These are phyloP conservation scores for Neophaeococcomyces mojaviensis DNA, from an alignment of 2,329 filamentous ascomycete species.

Conservation along the genomic window DNA sequence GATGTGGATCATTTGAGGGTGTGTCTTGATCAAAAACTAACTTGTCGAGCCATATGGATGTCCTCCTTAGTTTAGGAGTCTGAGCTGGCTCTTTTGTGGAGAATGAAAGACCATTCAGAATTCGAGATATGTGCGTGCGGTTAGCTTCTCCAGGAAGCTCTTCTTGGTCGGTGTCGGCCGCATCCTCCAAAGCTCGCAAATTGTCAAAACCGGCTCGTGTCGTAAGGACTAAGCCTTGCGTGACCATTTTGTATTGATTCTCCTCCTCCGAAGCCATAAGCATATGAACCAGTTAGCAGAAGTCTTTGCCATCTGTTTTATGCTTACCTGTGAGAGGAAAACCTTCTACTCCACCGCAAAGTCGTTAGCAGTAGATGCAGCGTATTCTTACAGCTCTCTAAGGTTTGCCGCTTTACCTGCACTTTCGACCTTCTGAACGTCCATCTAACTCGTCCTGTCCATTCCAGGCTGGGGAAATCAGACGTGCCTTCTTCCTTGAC, in stretches of 20 bases:
- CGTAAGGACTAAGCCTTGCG: slow-evolving; percentile 5
- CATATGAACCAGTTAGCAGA: not conserved
- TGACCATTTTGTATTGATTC: slow-evolving; percentile 5
- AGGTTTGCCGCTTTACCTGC: slow-evolving; percentile 5
- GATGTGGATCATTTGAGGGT: not conserved
- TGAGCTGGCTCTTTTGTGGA: not conserved
- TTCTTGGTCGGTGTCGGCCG: not conserved
- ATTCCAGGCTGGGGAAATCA: slow-evolving; percentile 5
- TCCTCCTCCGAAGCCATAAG: not conserved
- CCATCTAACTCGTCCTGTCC: slow-evolving; percentile 6
- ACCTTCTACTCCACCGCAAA: slow-evolving; percentile 1
- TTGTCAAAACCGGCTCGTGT: not conserved
- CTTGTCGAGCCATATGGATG: slow-evolving; percentile 8
- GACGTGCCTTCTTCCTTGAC: not conserved
- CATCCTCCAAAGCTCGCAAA: slow-evolving; percentile 4
- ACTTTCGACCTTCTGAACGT: slow-evolving; percentile 9
- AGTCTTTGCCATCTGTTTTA: not conserved
- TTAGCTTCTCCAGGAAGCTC: not conserved
- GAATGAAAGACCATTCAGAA: slow-evolving; percentile 1
- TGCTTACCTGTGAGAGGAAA: not conserved
- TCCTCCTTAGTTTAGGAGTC: not conserved
- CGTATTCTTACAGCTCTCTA: slow-evolving; percentile 7
- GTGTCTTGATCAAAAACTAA: slow-evolving; percentile 4
- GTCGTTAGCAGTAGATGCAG: slow-evolving; percentile 8
- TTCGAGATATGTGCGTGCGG: not conserved